Conservation (phyloP, 1,284 basidiomycete species). For the Pterula multifida region DNA sequence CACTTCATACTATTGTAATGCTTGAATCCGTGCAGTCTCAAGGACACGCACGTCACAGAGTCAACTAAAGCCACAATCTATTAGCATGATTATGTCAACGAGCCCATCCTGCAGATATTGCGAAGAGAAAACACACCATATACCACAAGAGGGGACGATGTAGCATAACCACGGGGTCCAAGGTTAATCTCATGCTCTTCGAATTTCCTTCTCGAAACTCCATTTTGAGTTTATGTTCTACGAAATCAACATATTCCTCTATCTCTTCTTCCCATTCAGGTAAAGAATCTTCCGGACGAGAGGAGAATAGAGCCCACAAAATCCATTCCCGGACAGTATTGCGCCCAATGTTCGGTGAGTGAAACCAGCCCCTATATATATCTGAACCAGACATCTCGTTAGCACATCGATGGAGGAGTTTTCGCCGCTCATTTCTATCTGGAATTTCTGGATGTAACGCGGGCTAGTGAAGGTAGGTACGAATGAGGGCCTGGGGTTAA, state of each 20-base stretch:
- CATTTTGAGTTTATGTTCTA: constrained; percentile 26
- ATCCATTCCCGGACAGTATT: constrained; percentile 50
- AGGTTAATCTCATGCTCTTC: constrained; percentile 36
- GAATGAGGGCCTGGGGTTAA: neutral
- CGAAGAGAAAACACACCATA: constrained; percentile 24
- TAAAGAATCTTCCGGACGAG: constrained; percentile 17
- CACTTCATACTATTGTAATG: constrained; percentile 34
- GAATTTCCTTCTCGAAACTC: constrained; percentile 24
- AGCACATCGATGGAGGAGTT: constrained; percentile 26
- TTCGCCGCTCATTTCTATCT: constrained; percentile 20
- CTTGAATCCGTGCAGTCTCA: constrained; percentile 34
- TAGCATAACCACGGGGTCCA: constrained; percentile 39
- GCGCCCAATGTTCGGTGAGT: constrained; percentile 23
- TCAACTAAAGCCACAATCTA: constrained; percentile 47
- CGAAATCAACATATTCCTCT: constrained; percentile 26
- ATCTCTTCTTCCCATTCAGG: constrained; percentile 36
- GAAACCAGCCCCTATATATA: constrained; percentile 47
- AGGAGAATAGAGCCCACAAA: constrained; percentile 49
- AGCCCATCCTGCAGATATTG: neutral
- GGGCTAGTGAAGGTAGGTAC: neutral
- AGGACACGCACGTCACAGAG: constrained; percentile 23
- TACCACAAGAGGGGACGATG: constrained; percentile 58
- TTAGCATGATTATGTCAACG: neutral
- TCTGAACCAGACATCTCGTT: constrained; percentile 35
- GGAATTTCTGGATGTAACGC: neutral